phyloP scores from a whole-genome alignment of 257 asterid genomes.

The Knoxia roxburghii region DNA sequence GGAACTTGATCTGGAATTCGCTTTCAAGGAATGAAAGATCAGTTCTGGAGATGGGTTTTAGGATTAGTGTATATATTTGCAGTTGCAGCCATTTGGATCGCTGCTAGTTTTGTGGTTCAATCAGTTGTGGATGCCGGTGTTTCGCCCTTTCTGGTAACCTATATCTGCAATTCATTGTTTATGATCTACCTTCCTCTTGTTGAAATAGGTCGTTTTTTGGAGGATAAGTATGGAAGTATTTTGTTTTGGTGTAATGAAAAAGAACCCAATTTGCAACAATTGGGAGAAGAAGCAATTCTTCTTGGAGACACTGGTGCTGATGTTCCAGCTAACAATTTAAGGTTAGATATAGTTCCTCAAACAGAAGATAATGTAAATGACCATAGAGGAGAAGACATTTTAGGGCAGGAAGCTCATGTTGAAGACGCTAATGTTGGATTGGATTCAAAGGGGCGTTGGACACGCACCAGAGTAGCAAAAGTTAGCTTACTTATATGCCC shows the following conservation, averaged over 20 bases:
- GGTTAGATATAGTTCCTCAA: slow-evolving; percentile 15
- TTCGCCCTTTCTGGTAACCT: slow-evolving; percentile 83
- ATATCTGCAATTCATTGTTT: slow-evolving; percentile 85
- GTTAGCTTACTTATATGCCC: slow-evolving; percentile 88
- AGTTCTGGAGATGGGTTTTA: slow-evolving; percentile 67
- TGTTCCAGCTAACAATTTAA: slow-evolving; percentile 18
- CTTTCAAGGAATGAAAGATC: slow-evolving; percentile 43
- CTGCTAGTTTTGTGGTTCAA: slow-evolving; percentile 93
- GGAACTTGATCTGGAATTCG: slow-evolving; percentile 8
- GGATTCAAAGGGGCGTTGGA: slow-evolving; percentile 92
- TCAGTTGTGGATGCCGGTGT: slow-evolving; percentile 90
- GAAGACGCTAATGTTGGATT: slow-evolving; percentile 29
- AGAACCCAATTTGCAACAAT: slow-evolving; percentile 27
- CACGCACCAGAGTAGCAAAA: slow-evolving; percentile 73
- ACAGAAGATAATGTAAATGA: slow-evolving; percentile 15
- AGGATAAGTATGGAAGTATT: slow-evolving; percentile 59
- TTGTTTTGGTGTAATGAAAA: slow-evolving; percentile 50
- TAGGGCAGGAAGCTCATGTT: slow-evolving; percentile 11
- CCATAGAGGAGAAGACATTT: slow-evolving; percentile 16
- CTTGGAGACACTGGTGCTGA: slow-evolving; percentile 33
- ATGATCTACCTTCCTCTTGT: slow-evolving; percentile 73
- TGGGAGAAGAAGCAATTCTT: slow-evolving; percentile 54
- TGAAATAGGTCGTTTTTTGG: slow-evolving; percentile 64
- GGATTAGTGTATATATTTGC: slow-evolving; percentile 68
- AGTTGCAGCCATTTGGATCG: slow-evolving; percentile 93